Evolutionary conservation across 2,329 filamentous ascomycete genomes (phyloP).

Genomic region (Diaporthe eres): DNA sequence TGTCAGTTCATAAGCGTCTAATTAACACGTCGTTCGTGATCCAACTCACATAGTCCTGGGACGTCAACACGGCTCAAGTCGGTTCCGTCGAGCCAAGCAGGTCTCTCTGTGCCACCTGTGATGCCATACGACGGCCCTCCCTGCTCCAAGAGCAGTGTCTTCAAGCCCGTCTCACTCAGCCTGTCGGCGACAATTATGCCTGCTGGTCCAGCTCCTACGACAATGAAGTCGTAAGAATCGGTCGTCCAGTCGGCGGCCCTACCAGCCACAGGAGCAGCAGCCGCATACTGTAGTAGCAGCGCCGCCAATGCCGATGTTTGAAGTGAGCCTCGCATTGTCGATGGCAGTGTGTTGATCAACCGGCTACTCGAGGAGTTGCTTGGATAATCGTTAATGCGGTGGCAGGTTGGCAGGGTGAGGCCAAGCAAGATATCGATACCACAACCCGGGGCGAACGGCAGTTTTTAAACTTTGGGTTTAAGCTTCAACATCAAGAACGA

Average conservation of each 20-base stretch:
- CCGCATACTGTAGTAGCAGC: constrained; percentile 12
- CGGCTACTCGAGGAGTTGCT: neutral
- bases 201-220: constrained; percentile 72
- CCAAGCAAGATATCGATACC: constrained; percentile 1
- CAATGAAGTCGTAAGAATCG: constrained; percentile 69
- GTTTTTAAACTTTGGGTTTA: constrained; percentile 1
- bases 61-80: constrained; percentile 75
- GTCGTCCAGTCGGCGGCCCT: constrained; percentile 33
- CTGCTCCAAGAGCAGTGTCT: constrained; percentile 70
- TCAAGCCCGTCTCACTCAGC: constrained; percentile 72
- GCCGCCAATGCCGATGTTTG: constrained; percentile 19
- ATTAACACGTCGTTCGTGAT: neutral
- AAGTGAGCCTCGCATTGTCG: constrained; percentile 9
- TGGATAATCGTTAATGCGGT: neutral
- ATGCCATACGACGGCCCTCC: constrained; percentile 70
- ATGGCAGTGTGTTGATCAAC: neutral
- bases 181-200: constrained; percentile 72
- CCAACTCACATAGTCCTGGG: constrained; percentile 72
- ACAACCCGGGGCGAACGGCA: neutral
- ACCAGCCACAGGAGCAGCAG: constrained; percentile 16
- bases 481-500: constrained; percentile 2
- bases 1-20: neutral
- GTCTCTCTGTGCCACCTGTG: constrained; percentile 71
- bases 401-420: neutral
- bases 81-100: constrained; percentile 69